Evolutionary conservation across 2,329 filamentous ascomycete species (phyloP).

Genomic region (Fusarium falciforme): DNA sequence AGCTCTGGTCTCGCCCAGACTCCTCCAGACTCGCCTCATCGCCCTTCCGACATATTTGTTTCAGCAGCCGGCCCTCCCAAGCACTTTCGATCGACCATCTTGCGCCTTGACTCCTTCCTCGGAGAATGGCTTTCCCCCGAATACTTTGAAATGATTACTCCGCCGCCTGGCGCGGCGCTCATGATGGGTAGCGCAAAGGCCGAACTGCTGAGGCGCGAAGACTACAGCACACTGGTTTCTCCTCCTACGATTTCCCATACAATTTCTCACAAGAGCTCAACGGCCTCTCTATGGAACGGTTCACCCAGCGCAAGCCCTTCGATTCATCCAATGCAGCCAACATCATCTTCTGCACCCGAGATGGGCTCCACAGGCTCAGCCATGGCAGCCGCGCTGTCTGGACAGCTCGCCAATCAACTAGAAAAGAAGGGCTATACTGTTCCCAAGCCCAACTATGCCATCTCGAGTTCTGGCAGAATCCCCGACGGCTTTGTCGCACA

Average conservation of each 20-base stretch:
- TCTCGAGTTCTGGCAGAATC: constrained; percentile 83
- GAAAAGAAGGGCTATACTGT: constrained; percentile 71
- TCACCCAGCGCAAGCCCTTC: constrained; percentile 45
- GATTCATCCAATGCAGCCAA: constrained; percentile 26
- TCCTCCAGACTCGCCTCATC: constrained; percentile 47
- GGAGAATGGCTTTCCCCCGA: constrained; percentile 95
- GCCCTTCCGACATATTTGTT: constrained; percentile 50
- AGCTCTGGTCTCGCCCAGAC: constrained; percentile 82
- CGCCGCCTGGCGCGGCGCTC: constrained; percentile 84
- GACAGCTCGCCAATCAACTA: constrained; percentile 37
- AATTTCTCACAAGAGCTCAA: constrained; percentile 37
- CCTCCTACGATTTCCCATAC: constrained; percentile 19
- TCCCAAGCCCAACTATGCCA: constrained; percentile 84
- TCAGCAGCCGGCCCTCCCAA: constrained; percentile 46
- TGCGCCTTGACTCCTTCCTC: constrained; percentile 91
- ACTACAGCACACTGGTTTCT: constrained; percentile 65
- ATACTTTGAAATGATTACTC: constrained; percentile 93
- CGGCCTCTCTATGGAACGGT: constrained; percentile 49
- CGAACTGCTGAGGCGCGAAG: constrained; percentile 81
- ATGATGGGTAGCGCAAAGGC: constrained; percentile 93
- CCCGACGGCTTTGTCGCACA: constrained; percentile 90
- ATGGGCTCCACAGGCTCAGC: constrained; percentile 44
- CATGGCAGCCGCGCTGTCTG: constrained; percentile 51
- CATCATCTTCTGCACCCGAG: constrained; percentile 40
- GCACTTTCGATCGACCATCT: constrained; percentile 65